Evolutionary conservation across 1,284 basidiomycete species (phyloP), one percentile per base, ranked within the genome.

Genomic region (Heterobasidion annosum): DNA sequence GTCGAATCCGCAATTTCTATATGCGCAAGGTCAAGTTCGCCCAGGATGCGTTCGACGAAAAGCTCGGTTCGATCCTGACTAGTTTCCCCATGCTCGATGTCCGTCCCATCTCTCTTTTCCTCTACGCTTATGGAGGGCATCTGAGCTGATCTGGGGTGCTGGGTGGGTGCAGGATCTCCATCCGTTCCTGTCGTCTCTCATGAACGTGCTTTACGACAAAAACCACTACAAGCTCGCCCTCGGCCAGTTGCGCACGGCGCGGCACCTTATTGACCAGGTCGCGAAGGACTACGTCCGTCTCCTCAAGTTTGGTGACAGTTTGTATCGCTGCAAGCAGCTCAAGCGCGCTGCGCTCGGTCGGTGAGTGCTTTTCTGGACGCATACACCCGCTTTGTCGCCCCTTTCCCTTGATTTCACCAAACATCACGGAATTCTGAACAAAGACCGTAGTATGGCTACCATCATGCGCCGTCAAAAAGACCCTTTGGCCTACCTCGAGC

Each of bases 21-120:
- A 98, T 98, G 96, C 86, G 95, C 69, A 99, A 98, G 73, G 95
- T 99, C 73, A 99, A 98, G 75, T 99, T 98, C 72, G 97, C 95
- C 1, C 95, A 98, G 71, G 94, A 98, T 68, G 82, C 91, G 13
- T 98, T 99, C 63, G 94, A 96, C 62, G 96, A 99, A 73, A 98
- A 98, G 70, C 82, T 99, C 37, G 87, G 88, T 56, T 88, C 87
- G 37, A 99, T 99, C 66, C 75, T 99, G 62, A 82, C 83, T 48
- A 96, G 99, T 69, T 99, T 99, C 72, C 96, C 96, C 16, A 87
- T 98, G 70, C 87, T 99, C 56, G 95, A 99, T 71, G 93, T 94
- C 64, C 62, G 82, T 75, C 48, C 46, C 34, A 44, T 34, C 9
- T 43, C 19, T 15, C 25, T 34, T 40, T 13, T 51, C 6, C 16